These are phyloP conservation scores for Rubia occidens DNA, from an alignment of 305 asterid species.

Conservation along the genomic window DNA sequence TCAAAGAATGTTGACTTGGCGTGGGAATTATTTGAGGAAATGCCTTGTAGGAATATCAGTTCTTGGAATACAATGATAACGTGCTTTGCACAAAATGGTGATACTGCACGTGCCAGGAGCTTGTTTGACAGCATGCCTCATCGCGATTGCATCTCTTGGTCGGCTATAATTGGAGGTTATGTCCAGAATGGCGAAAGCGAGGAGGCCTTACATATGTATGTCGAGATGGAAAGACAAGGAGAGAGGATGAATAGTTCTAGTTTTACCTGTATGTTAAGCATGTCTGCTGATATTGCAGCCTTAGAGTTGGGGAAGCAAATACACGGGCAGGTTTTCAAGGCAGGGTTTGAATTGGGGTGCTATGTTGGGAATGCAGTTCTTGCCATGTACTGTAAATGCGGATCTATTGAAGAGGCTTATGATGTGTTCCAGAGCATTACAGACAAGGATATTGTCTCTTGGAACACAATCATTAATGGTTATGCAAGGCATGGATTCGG, in stretches of 20 bases:
- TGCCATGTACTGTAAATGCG: constrained; percentile 84
- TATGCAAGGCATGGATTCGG: constrained; percentile 91
- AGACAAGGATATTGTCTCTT: constrained; percentile 68
- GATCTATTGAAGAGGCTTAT: constrained; percentile 68
- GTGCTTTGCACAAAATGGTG: constrained; percentile 66
- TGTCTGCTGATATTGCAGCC: constrained; percentile 76
- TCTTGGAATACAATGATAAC: constrained; percentile 94
- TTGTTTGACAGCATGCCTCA: constrained; percentile 61
- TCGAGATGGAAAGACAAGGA: constrained; percentile 54
- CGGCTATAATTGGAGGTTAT: constrained; percentile 83
- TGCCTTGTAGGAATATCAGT: constrained; percentile 67
- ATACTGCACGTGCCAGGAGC: constrained; percentile 48
- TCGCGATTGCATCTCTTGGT: constrained; percentile 90
- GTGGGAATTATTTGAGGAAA: constrained; percentile 60
- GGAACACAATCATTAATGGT: constrained; percentile 83
- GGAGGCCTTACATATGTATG: constrained; percentile 51
- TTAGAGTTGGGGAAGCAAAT: constrained; percentile 83
- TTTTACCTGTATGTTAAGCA: constrained; percentile 60
- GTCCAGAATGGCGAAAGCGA: constrained; percentile 63
- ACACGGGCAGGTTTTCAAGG: constrained; percentile 60
- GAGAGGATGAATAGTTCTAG: constrained; percentile 57
- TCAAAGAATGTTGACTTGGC: constrained; percentile 61
- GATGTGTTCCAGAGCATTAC: constrained; percentile 43
- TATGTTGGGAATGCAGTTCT: constrained; percentile 84
- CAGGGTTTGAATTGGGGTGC: constrained; percentile 67